A percentile compares a stretch with the other conserved stretches of the same genome.
Evolutionary conservation across 345 rosid genomes (phyloP).

Genomic region (Mercurialis annua): DNA sequence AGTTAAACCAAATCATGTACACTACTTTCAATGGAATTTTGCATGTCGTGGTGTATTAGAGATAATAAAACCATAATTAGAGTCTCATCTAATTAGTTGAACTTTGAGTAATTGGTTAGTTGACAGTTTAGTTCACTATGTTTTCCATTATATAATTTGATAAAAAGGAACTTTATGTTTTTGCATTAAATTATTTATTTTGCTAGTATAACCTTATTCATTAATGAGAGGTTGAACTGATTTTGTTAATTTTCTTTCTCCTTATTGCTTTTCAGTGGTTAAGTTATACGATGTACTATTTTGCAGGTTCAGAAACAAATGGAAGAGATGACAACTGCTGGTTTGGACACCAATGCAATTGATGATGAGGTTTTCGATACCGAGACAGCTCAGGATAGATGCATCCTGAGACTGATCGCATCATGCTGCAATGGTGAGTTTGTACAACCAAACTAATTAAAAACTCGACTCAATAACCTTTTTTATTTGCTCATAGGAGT

Average conservation of each 20-base stretch:
- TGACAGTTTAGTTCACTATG: neutral
- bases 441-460: constrained; percentile 2
- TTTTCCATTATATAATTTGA: constrained; percentile 1
- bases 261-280: neutral
- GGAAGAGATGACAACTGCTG: constrained; percentile 47
- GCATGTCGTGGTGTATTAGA: too few species aligned
- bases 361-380: constrained; percentile 77
- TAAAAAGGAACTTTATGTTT: neutral
- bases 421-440: constrained; percentile 89
- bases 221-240: neutral
- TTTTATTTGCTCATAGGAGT: neutral
- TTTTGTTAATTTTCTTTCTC: neutral
- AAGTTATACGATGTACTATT: neutral
- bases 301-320: constrained; percentile 65
- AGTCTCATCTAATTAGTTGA: too few species aligned
- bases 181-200: constrained; percentile 1
- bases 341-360: constrained; percentile 52
- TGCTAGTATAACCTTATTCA: constrained; percentile 1
- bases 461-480: neutral
- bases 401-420: constrained; percentile 81
- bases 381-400: constrained; percentile 87
- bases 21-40: too few species aligned
- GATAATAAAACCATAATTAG: too few species aligned
- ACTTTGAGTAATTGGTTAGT: too few species aligned
- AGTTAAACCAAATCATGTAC: too few species aligned